A percentile compares a stretch with the other conserved stretches of the same genome.
Evolutionary conservation across 352 stramenopile genomes (phyloP).

Genomic region (Halophytophthora batemanensis): DNA sequence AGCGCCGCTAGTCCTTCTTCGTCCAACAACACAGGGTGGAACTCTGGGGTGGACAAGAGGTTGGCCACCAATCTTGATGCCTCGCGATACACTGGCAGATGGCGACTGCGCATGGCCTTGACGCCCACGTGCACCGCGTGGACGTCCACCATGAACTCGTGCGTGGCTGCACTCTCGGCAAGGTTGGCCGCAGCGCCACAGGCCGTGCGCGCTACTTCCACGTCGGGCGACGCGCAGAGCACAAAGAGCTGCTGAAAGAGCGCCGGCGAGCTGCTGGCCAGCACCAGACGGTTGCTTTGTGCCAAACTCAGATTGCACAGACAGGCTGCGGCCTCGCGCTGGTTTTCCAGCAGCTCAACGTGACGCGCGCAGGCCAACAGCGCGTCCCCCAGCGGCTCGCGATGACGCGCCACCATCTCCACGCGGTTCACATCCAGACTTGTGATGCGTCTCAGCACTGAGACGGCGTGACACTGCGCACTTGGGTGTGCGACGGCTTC

Average conservation of each 20-base stretch:
- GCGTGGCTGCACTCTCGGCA: conserved; percentile 78
- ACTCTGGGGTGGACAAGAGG: conserved; percentile 78
- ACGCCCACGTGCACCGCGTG: conserved; percentile 87
- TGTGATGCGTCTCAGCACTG: conserved; percentile 85
- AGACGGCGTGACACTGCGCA: conserved; percentile 89
- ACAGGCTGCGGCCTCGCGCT: conserved; percentile 86
- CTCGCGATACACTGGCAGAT: conserved; percentile 91
- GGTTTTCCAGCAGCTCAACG: conserved; percentile 67
- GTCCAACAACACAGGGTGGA: conserved; percentile 84
- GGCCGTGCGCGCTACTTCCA: conserved; percentile 90
- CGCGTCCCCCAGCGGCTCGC: conserved; percentile 51
- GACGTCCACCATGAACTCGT: conserved; percentile 82
- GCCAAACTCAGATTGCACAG: conserved; percentile 85
- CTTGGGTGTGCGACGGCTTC: conserved; percentile 41
- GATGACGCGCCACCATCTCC: conserved; percentile 68
- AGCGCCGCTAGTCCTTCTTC: conserved; percentile 75
- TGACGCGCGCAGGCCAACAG: conserved; percentile 39
- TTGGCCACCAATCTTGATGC: conserved; percentile 89
- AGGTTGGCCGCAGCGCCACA: conserved; percentile 92
- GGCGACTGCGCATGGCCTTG: conserved; percentile 86
- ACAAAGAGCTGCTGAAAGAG: conserved; percentile 67
- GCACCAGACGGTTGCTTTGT: conserved; percentile 70
- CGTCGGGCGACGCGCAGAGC: conserved; percentile 78
- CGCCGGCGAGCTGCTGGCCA: conserved; percentile 42
- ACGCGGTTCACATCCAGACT: conserved; percentile 79